Conservation (phyloP, 164 flowering plant species). For the Stephania japonica region DNA sequence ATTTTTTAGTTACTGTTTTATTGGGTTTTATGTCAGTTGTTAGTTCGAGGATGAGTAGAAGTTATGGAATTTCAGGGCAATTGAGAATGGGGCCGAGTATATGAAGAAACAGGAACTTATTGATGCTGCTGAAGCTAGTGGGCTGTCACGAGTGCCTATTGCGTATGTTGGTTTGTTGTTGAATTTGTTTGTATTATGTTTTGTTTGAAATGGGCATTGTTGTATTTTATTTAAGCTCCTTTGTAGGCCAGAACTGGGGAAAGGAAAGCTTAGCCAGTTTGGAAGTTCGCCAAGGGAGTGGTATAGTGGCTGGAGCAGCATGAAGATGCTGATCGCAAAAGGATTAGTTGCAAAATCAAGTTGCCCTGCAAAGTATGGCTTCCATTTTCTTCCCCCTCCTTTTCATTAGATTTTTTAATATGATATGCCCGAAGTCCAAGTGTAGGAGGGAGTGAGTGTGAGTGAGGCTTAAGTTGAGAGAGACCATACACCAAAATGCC, state of each 20-base stretch:
- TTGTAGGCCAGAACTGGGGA: constrained; percentile 68
- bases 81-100: constrained; percentile 47
- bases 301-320: constrained; percentile 96
- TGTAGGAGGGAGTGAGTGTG: too few species aligned
- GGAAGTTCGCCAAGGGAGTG: constrained; percentile 77
- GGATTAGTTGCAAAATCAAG: constrained; percentile 83
- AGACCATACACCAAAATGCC: too few species aligned
- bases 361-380: constrained; percentile 78
- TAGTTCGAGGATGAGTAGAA: neutral
- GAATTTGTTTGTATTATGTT: neutral
- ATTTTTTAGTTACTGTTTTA: neutral
- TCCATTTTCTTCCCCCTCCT: neutral
- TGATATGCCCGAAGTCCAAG: too few species aligned
- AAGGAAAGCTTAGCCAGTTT: constrained; percentile 54
- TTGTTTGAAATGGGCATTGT: neutral
- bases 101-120: constrained; percentile 90
- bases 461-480: too few species aligned
- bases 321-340: constrained; percentile 65
- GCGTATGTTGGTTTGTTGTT: constrained; percentile 27
- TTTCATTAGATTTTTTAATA: too few species aligned
- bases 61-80: constrained; percentile 35
- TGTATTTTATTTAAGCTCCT: constrained; percentile 8
- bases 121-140: constrained; percentile 94
- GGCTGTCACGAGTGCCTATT: constrained; percentile 75
- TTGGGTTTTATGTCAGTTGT: neutral